phyloP scores from a whole-genome alignment of 2,329 filamentous ascomycete species.

The Tolypocladium ophioglossoides region DNA sequence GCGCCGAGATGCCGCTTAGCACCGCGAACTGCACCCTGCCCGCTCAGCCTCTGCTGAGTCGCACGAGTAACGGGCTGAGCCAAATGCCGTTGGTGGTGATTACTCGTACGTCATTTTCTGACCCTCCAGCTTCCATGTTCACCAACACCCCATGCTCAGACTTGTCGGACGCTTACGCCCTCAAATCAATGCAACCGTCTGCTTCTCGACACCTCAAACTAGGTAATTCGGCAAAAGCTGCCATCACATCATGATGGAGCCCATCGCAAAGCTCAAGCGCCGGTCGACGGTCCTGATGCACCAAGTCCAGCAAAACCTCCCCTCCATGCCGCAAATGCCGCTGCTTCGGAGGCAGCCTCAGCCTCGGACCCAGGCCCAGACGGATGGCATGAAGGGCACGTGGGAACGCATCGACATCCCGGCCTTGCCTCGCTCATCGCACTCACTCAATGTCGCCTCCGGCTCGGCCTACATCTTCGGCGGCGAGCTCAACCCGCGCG shows the following conservation, averaged over 20 bases:
- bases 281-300: conserved; percentile 43
- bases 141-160: background rate
- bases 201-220: background rate
- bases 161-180: background rate
- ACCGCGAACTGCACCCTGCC: too few species aligned
- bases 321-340: conserved; percentile 20
- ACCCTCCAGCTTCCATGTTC: background rate
- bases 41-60: too few species aligned
- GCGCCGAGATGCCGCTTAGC: too few species aligned
- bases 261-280: conserved; percentile 41
- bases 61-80: too few species aligned
- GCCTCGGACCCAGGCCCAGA: conserved; percentile 9
- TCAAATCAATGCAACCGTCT: background rate
- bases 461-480: conserved; percentile 60
- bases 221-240: too few species aligned
- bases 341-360: conserved; percentile 3
- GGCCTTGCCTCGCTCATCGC: conserved; percentile 60
- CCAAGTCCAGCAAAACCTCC: conserved; percentile 36
- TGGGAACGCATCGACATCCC: conserved; percentile 49
- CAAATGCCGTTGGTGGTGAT: too few species aligned
- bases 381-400: conserved; percentile 38
- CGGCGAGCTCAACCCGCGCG: conserved; percentile 55
- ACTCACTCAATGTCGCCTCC: conserved; percentile 52
- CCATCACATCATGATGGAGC: conserved; percentile 32
- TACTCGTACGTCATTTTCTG: background rate